These are phyloP conservation scores for Neckera pumila DNA, from an alignment of 225 moss, liverwort and hornwort species.

Conservation along the genomic window DNA sequence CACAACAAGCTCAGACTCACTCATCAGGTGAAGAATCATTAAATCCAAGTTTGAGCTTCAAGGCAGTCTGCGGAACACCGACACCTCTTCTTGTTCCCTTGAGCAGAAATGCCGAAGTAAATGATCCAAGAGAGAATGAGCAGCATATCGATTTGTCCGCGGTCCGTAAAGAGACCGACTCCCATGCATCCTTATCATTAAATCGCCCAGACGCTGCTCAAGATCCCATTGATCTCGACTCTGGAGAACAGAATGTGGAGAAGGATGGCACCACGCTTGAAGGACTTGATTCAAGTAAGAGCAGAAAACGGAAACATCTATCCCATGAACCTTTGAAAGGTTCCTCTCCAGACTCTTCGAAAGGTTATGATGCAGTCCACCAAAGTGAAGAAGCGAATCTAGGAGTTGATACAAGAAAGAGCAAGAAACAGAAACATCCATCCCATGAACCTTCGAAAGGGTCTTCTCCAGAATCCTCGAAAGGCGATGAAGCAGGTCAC, in stretches of 20 bases:
- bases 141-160: not conserved
- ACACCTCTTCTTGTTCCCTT: not conserved
- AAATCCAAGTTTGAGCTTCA: conserved; percentile 34
- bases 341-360: not conserved
- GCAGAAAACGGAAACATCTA: not conserved
- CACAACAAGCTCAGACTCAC: conserved; percentile 8
- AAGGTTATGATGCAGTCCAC: not conserved
- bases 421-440: not conserved
- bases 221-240: conserved; percentile 7
- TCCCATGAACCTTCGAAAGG: not conserved
- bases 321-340: not conserved
- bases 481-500: not conserved
- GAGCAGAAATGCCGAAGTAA: not conserved
- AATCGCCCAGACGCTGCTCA: not conserved
- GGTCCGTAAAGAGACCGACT: not conserved
- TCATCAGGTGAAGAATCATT: conserved; percentile 23
- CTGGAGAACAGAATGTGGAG: not conserved
- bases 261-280: not conserved
- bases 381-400: conserved; percentile 1
- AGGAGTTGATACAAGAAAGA: not conserved
- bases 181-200: not conserved
- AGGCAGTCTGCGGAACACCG: not conserved
- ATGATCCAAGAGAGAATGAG: not conserved
- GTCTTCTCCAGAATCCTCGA: not conserved
- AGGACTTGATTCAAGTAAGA: not conserved